Percentiles rank a stretch among this genome's conserved stretches.
Evolutionary conservation across 805 yeast genomes (phyloP).

Genomic region (Debaryomyces prosopidis): DNA sequence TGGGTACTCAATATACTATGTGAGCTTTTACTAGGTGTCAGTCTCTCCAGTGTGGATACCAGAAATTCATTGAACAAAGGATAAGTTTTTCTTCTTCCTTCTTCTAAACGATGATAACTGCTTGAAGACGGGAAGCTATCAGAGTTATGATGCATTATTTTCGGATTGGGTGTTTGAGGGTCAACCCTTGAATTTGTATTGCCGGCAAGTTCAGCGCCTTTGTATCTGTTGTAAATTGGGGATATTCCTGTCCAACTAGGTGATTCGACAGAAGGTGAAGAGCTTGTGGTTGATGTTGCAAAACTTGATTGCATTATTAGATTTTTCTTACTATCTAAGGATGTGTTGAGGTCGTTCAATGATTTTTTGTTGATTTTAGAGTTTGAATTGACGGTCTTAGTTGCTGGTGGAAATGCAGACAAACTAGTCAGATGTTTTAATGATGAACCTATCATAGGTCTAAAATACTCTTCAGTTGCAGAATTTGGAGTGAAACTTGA

Average conservation of each 20-base stretch:
- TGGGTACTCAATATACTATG: neutral
- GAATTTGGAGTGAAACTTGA: constrained; percentile 18
- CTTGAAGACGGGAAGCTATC: constrained; percentile 4
- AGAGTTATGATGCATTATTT: neutral
- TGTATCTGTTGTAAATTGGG: constrained; percentile 21
- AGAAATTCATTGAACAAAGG: constrained; percentile 12
- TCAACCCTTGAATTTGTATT: neutral
- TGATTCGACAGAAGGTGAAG: neutral
- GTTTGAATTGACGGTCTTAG: neutral
- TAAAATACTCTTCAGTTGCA: constrained; percentile 6
- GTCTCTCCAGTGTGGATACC: neutral
- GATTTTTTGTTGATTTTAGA: neutral
- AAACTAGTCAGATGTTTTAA: neutral
- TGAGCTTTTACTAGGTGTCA: neutral
- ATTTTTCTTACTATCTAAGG: constrained; percentile 1
- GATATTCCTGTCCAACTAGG: constrained; percentile 14
- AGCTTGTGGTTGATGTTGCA: neutral
- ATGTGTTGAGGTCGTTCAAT: neutral
- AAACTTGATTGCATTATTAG: neutral
- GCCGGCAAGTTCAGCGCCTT: constrained; percentile 16
- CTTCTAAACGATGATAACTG: constrained; percentile 8
- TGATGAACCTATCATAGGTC: neutral
- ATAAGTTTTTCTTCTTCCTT: constrained; percentile 17
- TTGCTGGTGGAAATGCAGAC: neutral
- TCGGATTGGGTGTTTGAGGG: constrained; percentile 1